Conservation (phyloP, 2,329 filamentous ascomycete genomes). For the Sporothrix luriei region DNA sequence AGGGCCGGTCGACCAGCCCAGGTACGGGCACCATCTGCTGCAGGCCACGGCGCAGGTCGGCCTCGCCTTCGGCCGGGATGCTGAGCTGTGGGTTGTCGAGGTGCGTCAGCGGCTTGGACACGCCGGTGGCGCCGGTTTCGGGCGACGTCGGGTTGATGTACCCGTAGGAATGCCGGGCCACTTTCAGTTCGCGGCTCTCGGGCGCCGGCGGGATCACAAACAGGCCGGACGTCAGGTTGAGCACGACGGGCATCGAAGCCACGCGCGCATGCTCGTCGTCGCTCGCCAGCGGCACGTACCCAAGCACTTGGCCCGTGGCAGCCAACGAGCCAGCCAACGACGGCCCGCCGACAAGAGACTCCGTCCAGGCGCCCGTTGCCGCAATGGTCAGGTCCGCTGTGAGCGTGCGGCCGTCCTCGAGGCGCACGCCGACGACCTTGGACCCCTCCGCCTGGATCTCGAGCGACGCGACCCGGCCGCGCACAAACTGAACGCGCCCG, state of each 20-base stretch:
- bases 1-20: constrained; percentile 60
- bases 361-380: constrained; percentile 86
- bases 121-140: constrained; percentile 33
- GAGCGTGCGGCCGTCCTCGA: constrained; percentile 45
- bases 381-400: constrained; percentile 70
- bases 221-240: constrained; percentile 71
- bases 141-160: constrained; percentile 58
- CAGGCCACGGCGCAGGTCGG: constrained; percentile 63
- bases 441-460: constrained; percentile 39
- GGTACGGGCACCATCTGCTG: constrained; percentile 61
- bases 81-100: constrained; percentile 52
- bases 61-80: constrained; percentile 63
- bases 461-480: constrained; percentile 52
- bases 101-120: constrained; percentile 51
- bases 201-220: constrained; percentile 71
- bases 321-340: constrained; percentile 64
- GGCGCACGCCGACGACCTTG: constrained; percentile 57
- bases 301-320: constrained; percentile 80
- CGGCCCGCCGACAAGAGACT: constrained; percentile 45
- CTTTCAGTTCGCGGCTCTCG: constrained; percentile 61
- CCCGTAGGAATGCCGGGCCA: constrained; percentile 70
- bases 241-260: constrained; percentile 67
- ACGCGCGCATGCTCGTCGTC: constrained; percentile 69
- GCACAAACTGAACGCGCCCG: constrained; percentile 59
- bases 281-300: constrained; percentile 70